phyloP scores from a whole-genome alignment of 768 basidiomycete species.

The Rhodotorula taiwanensis region DNA sequence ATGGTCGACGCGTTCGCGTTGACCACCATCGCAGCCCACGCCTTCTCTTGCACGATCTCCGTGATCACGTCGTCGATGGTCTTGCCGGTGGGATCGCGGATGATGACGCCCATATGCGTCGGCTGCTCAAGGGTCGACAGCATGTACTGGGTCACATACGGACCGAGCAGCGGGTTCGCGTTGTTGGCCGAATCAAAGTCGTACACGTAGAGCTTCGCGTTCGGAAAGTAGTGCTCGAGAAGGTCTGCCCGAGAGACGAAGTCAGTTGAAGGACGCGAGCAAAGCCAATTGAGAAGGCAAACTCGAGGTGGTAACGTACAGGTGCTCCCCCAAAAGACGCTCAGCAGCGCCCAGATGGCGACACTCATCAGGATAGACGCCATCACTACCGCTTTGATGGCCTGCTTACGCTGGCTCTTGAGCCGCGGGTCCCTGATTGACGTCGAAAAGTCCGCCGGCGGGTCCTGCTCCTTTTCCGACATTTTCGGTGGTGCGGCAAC shows the following conservation, averaged over 20 bases:
- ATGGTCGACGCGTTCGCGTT: conserved; percentile 28
- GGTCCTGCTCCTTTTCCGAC: not conserved
- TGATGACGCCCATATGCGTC: conserved; percentile 5
- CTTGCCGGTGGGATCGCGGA: conserved; percentile 2
- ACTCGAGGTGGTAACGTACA: not conserved
- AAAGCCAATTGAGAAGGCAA: not conserved
- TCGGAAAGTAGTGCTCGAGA: conserved; percentile 35
- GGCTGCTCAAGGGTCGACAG: not conserved
- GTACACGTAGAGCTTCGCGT: conserved; percentile 41
- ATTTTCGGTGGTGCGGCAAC: too few species aligned
- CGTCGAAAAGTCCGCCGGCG: not conserved
- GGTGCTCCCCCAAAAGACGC: conserved; percentile 20
- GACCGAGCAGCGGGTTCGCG: conserved; percentile 4
- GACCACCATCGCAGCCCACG: conserved; percentile 26
- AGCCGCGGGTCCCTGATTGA: not conserved
- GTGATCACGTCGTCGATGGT: conserved; percentile 8
- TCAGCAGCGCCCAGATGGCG: conserved; percentile 6
- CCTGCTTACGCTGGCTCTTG: not conserved
- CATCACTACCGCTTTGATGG: conserved; percentile 17
- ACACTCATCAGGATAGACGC: conserved; percentile 4
- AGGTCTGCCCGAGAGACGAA: conserved; percentile 1
- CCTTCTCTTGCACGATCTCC: conserved; percentile 20
- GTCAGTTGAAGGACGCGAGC: not conserved
- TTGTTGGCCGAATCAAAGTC: conserved; percentile 40
- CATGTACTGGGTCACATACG: conserved; percentile 5